These are phyloP conservation scores for Nitzschia palea DNA, from an alignment of 108 stramenopile species.

Conservation along the genomic window DNA sequence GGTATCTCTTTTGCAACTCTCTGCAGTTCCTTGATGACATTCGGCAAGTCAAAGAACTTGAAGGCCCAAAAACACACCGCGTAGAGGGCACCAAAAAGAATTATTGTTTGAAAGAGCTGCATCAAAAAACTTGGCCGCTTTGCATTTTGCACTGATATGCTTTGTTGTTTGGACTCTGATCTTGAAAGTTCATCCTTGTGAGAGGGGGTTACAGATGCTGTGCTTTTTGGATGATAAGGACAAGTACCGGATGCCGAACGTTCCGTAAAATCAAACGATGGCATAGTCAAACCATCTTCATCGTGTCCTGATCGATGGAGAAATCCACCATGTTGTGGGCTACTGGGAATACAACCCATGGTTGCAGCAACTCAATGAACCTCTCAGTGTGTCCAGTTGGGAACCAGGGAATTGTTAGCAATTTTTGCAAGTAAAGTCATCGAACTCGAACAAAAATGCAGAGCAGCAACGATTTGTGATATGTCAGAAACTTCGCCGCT, in stretches of 20 bases:
- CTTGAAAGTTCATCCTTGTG: background rate
- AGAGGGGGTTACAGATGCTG: too few relatives aligned
- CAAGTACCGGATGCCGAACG: background rate
- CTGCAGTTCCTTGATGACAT: background rate
- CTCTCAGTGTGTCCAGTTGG: too few relatives aligned
- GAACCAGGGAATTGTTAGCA: too few relatives aligned
- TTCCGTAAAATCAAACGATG: background rate
- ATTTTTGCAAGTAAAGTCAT: too few relatives aligned
- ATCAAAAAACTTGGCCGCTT: background rate
- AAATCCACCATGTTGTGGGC: background rate
- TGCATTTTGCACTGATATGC: too few relatives aligned
- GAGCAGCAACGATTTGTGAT: too few relatives aligned
- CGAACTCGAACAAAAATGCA: too few relatives aligned
- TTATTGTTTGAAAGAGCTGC: conserved; percentile 1
- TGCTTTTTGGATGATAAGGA: background rate
- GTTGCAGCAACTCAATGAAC: too few relatives aligned
- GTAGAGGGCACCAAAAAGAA: background rate
- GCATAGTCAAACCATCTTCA: background rate
- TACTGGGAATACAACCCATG: conserved; percentile 6
- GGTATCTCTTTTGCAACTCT: too few relatives aligned
- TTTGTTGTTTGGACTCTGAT: too few relatives aligned
- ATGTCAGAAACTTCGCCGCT: too few relatives aligned
- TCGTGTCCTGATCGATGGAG: background rate
- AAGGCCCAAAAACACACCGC: background rate
- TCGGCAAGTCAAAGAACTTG: background rate